Conservation (phyloP, 2,329 filamentous ascomycete genomes). For the Chaetomiaceae sp. region DNA sequence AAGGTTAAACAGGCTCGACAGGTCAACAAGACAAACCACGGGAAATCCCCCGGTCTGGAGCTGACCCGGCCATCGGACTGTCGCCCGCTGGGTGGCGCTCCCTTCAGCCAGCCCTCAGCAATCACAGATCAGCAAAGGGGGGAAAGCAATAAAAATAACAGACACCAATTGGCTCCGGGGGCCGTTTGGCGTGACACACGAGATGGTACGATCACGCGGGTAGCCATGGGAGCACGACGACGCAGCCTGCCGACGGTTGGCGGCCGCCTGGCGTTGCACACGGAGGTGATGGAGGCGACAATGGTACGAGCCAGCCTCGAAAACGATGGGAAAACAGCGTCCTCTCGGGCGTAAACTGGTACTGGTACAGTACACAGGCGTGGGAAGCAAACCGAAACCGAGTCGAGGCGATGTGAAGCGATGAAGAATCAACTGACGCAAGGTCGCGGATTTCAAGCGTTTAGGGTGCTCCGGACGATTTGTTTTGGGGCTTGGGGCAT, state of each 20-base stretch:
- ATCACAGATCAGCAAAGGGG: too few relatives aligned
- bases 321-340: background rate
- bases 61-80: too few relatives aligned
- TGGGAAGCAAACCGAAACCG: background rate
- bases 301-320: background rate
- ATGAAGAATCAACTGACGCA: too few relatives aligned
- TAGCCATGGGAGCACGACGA: constrained; percentile 11
- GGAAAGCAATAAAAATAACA: too few relatives aligned
- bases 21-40: constrained; percentile 13
- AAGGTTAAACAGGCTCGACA: constrained; percentile 28
- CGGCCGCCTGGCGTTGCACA: constrained; percentile 10
- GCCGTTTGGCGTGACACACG: constrained; percentile 8
- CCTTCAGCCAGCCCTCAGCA: too few relatives aligned
- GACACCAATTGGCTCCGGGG: too few relatives aligned
- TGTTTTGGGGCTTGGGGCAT: too few relatives aligned
- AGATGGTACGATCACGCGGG: constrained; percentile 17
- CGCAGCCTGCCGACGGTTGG: background rate
- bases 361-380: too few relatives aligned
- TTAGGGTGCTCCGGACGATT: too few relatives aligned
- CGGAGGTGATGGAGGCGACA: background rate
- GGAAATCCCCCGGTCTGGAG: constrained; percentile 13
- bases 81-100: too few relatives aligned
- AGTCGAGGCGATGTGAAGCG: too few relatives aligned
- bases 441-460: too few relatives aligned
- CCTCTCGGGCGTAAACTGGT: background rate